Evolutionary conservation across 106 monocot genomes (phyloP), one percentile per base, ranked within the genome.

Genomic region (Dendrobium huoshanense): DNA sequence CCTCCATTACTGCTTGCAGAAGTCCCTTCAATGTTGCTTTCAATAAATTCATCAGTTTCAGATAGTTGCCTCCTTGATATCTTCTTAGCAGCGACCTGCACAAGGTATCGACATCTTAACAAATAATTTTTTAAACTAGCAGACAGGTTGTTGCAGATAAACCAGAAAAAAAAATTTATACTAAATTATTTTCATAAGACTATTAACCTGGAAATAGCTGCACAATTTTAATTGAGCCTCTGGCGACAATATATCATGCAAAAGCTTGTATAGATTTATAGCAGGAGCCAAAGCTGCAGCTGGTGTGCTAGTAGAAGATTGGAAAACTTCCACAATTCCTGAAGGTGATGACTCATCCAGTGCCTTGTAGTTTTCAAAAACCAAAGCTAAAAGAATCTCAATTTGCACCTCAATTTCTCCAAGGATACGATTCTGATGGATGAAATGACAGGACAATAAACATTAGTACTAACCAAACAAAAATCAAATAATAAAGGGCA

Each of bases 291-390:
- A 64, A 20, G 84, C 90, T 73, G 90, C 84, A 78, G 94, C 92
- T 45, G 94, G 88, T 74, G 85, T 81, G 31, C 97, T 92, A 84
- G 78, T 88, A 43, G 92, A 81, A 79, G 97, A 84, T 58, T 78
- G 83, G 72, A 92, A 91, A 48, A 87, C 84, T 78, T 92, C 97
- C 54, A 82, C 76, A 67, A 97, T 84, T 55, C 97, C 97, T 17
- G 89, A 92, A 47, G 89, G 81, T 67, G 83, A 77, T 19, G 92
- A 90, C 77, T 97, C 97, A 84, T 97, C 94, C 72, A 97, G 75
- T 51, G 94, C 92, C 82, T 97, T 97, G 88, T 97, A 97, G 59
- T 97, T 94, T 79, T 97, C 97, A 83, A 97, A 97, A 25, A 88
- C 90, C 82, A 83, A 80, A 7, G 90, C 85, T 16, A 97, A 70